These are phyloP conservation scores for Fusarium drepaniforme DNA, from an alignment of 2,329 filamentous ascomycete species.

Conservation along the genomic window DNA sequence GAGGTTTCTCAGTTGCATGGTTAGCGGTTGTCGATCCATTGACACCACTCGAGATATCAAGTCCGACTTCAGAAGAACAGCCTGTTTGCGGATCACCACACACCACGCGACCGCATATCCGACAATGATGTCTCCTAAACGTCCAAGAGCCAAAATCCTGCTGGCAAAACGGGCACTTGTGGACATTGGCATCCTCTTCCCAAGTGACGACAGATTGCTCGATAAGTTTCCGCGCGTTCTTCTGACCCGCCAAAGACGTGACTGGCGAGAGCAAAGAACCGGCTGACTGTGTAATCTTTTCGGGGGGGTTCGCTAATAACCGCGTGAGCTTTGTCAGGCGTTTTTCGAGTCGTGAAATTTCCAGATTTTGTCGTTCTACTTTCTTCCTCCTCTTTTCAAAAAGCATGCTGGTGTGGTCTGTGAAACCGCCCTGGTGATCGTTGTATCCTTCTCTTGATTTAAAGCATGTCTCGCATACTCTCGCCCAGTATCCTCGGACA, in stretches of 20 bases:
- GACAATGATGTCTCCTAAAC: constrained; percentile 93
- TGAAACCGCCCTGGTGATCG: constrained; percentile 79
- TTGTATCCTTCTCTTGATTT: constrained; percentile 97
- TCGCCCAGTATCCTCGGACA: constrained; percentile 89
- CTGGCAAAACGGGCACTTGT: constrained; percentile 91
- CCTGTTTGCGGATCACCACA: constrained; percentile 88
- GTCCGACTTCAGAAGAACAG: constrained; percentile 86
- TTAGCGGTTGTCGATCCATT: constrained; percentile 35
- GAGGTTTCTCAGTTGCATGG: constrained; percentile 57
- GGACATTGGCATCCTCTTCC: constrained; percentile 89
- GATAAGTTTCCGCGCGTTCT: constrained; percentile 80
- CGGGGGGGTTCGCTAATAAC: constrained; percentile 80
- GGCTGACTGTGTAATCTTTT: constrained; percentile 67
- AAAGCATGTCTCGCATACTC: constrained; percentile 99
- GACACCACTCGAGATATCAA: constrained; percentile 75
- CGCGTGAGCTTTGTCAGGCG: constrained; percentile 90
- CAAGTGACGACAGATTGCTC: constrained; percentile 95
- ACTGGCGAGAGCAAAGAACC: constrained; percentile 71
- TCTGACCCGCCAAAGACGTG: constrained; percentile 73
- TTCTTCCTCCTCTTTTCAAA: constrained; percentile 77
- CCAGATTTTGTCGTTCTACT: constrained; percentile 87
- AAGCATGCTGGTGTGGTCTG: constrained; percentile 82
- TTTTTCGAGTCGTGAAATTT: constrained; percentile 92
- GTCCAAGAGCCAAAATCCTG: constrained; percentile 96
- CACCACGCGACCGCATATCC: constrained; percentile 92